Percentiles rank a stretch among this genome's conserved stretches.
Conservation (phyloP, 2,329 filamentous ascomycete species). For the Botrytis fragariae region DNA sequence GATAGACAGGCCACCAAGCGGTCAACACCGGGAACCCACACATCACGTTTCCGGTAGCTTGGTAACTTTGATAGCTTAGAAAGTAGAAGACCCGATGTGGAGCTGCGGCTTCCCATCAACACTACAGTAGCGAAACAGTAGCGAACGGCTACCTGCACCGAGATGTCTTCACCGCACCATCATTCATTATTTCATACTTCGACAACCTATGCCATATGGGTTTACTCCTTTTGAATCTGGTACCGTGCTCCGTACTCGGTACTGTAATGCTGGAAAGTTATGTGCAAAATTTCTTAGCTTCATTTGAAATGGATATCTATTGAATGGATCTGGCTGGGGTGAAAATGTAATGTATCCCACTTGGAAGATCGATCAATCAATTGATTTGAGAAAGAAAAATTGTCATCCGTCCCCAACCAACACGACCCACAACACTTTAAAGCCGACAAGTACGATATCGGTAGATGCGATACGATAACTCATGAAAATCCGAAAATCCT, state of each 20-base stretch:
- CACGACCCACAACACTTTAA: conserved; percentile 1
- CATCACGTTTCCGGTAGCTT: conserved; percentile 14
- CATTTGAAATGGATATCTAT: background rate
- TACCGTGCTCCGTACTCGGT: background rate
- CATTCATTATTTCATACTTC: background rate
- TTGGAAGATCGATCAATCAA: conserved; percentile 6
- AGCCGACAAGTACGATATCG: conserved; percentile 6
- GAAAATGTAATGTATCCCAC: background rate
- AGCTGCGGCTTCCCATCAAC: conserved; percentile 4
- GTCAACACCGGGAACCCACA: conserved; percentile 14
- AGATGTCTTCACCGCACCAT: conserved; percentile 17
- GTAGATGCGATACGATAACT: background rate
- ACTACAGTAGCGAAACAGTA: conserved; percentile 10
- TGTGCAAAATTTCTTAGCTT: conserved; percentile 2
- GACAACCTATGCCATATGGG: background rate
- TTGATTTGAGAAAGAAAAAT: background rate
- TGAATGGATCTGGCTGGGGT: conserved; percentile 1
- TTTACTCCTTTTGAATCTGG: background rate
- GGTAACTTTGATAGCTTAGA: conserved; percentile 4
- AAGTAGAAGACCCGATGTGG: background rate
- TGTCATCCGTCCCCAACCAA: background rate
- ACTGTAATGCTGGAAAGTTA: conserved; percentile 11
- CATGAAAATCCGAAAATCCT: background rate
- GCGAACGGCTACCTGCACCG: conserved; percentile 15
- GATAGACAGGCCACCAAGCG: conserved; percentile 14